phyloP scores from a whole-genome alignment of 2,329 filamentous ascomycete species.

The Helotiales sp. region DNA sequence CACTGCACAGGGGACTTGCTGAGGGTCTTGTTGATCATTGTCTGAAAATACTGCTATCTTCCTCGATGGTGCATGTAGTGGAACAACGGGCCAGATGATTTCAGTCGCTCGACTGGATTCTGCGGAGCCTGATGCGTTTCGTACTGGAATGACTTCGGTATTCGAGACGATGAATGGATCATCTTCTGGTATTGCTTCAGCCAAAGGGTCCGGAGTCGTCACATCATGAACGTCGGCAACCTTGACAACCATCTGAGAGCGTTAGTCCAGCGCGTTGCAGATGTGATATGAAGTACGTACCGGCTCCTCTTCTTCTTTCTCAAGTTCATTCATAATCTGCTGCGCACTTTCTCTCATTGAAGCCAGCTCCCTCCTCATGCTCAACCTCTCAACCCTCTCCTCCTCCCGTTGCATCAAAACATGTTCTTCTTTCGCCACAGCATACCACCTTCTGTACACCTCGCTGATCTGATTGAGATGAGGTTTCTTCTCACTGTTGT shows the following conservation, averaged over 20 bases:
- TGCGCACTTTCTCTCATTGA: neutral
- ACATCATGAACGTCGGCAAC: neutral
- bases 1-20: neutral
- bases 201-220: neutral
- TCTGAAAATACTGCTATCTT: slow-evolving; percentile 7
- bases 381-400: neutral
- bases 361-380: neutral
- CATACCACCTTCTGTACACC: slow-evolving; percentile 10
- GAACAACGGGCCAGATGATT: neutral
- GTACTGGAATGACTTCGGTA: neutral
- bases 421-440: neutral
- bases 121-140: neutral
- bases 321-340: neutral
- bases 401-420: neutral
- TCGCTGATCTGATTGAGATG: slow-evolving; percentile 17
- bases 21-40: neutral
- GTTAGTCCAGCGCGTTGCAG: neutral
- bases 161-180: neutral
- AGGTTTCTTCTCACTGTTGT: slow-evolving; percentile 13
- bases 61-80: neutral
- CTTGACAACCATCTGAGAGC: neutral
- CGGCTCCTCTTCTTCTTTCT: neutral
- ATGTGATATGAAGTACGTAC: neutral
- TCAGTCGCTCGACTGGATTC: neutral
- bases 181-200: neutral